Evolutionary conservation across 768 basidiomycete species (phyloP).

Genomic region (Tricholoma hemisulphureum): DNA sequence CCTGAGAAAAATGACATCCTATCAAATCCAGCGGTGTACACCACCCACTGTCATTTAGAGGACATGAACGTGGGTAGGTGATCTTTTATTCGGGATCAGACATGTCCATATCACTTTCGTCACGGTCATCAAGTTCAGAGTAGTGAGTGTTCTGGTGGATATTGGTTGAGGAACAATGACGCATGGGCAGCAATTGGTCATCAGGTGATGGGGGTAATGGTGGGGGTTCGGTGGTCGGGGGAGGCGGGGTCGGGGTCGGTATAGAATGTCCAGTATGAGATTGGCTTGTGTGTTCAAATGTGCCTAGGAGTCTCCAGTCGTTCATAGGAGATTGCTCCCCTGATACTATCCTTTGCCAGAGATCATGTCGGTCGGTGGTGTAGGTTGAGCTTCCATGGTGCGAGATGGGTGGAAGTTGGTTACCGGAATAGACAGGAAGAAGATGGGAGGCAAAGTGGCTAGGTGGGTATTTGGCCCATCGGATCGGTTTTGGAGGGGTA

Average conservation of each 20-base stretch:
- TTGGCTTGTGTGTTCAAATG: conserved; percentile 4
- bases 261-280: background rate
- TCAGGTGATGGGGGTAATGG: conserved; percentile 8
- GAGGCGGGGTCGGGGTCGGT: background rate
- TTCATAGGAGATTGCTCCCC: conserved; percentile 5
- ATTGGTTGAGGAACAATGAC: background rate
- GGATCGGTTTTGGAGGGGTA: conserved; percentile 15
- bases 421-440: conserved; percentile 52
- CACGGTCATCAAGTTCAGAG: conserved; percentile 3
- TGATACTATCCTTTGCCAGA: conserved; percentile 40
- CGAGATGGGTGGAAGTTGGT: conserved; percentile 34
- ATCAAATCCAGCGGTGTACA: too few species aligned
- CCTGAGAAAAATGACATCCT: too few species aligned
- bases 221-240: conserved; percentile 4
- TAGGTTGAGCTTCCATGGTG: conserved; percentile 21
- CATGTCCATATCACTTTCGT: conserved; percentile 29
- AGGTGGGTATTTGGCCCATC: conserved; percentile 67
- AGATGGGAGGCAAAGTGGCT: conserved; percentile 56
- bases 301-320: conserved; percentile 13
- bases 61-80: too few species aligned
- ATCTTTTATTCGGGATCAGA: conserved; percentile 27
- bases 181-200: background rate
- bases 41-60: too few species aligned
- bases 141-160: background rate
- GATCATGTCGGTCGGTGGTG: conserved; percentile 38